Evolutionary conservation across 768 basidiomycete species (phyloP).

Genomic region (Pleurotus tuoliensis): DNA sequence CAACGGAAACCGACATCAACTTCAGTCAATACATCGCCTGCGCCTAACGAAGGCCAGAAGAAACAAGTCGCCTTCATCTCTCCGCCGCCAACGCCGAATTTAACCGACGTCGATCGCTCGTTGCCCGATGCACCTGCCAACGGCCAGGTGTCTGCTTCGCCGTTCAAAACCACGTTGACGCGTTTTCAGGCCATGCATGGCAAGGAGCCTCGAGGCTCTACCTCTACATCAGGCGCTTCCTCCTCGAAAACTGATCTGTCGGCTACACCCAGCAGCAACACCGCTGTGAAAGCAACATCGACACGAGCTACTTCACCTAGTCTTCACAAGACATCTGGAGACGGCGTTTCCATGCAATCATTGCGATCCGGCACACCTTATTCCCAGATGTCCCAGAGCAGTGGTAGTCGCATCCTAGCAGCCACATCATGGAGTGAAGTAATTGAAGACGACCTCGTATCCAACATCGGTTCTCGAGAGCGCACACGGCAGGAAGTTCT

Average conservation of each 20-base stretch:
- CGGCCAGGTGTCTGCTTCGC: constrained; percentile 26
- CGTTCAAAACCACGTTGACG: constrained; percentile 65
- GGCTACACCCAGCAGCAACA: constrained; percentile 32
- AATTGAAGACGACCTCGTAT: constrained; percentile 90
- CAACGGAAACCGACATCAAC: constrained; percentile 31
- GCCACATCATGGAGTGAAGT: constrained; percentile 90
- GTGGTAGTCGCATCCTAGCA: constrained; percentile 70
- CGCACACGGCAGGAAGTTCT: constrained; percentile 94
- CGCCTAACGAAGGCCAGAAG: constrained; percentile 56
- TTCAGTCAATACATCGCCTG: constrained; percentile 18
- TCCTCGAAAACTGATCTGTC: constrained; percentile 63
- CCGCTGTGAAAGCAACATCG: constrained; percentile 46
- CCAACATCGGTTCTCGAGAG: constrained; percentile 89
- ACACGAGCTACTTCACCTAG: constrained; percentile 65
- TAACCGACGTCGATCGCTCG: constrained; percentile 45
- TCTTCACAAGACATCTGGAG: constrained; percentile 41
- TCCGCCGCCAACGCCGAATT: constrained; percentile 64
- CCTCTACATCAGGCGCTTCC: constrained; percentile 52
- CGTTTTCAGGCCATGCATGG: constrained; percentile 74
- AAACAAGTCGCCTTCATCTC: constrained; percentile 82
- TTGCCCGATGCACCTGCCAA: constrained; percentile 43
- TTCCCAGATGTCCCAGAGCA: constrained; percentile 66
- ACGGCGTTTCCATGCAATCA: constrained; percentile 52
- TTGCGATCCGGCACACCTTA: constrained; percentile 80
- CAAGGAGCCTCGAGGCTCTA: constrained; percentile 67